Evolutionary conservation across 768 basidiomycete species (phyloP), one percentile per base, ranked within the genome.

Genomic region (Fistulinella prunicolor): DNA sequence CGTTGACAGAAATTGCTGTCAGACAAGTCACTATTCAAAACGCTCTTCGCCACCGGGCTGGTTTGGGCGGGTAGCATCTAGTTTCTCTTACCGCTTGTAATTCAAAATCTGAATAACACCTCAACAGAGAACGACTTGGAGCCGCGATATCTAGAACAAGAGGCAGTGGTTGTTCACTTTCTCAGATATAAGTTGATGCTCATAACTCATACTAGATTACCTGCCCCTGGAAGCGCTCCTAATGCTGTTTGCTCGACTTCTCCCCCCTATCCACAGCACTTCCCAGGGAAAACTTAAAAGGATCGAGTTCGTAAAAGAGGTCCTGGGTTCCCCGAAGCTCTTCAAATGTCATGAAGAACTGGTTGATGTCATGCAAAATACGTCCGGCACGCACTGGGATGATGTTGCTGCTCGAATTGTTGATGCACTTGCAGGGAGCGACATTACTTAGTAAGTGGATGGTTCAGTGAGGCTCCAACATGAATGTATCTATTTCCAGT

Each of bases 171-270:
- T n/a, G 19, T 21, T 22, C 14, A 17, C 38, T 40, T 9, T 26
- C 16, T 39, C 36, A 9, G 35, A 32, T 21, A 28, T n/a, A 19
- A 12, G 14, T 21, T 14, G 3, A 7, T 26, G 3, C 21, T 38
- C 10, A 51, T 32, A 4, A 28, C 21, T 10, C 40, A 8, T 53
- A 28, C 59, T 29, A 83, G 84, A 80, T 45, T 83, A 75, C 55
- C 65, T 85, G 16, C 73, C 75, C 13, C 62, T 83, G 36, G 84
- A 86, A 59, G 71, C 75, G 14, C 70, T 83, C 4, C 59, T 85
- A 36, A 75, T 78, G 44, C 55, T 86, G 1, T 76, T 84, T 57
- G 82, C 76, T 28, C 75, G 76, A 34, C 64, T 83, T 13, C 62
- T 85, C 21, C 80, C 82, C 16, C 66, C 77, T 12, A 61, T 68